Base-by-base conservation (phyloP, 805 yeast genomes). In the Saccharomycopsis lassenensis region DNA sequence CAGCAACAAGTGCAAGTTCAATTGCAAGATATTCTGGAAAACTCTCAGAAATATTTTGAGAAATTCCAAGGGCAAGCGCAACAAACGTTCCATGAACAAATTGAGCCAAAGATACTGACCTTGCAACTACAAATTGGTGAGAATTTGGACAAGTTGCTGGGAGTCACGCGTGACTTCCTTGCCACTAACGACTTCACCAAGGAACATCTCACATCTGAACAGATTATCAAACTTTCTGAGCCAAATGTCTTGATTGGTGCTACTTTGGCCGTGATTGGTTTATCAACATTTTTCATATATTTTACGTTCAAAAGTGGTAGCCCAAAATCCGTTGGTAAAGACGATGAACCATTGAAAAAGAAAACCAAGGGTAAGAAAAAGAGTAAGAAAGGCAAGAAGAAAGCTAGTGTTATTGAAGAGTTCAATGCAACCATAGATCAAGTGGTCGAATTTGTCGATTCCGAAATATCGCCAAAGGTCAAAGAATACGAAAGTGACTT, bases 401-500 rank as follows among this genome's bases (percentile, higher is more conserved):
- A 37, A 27, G 12, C 31, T 12, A 17, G 19, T 18, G n/a, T 21
- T 11, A 23, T 4, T 19, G 27, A 15, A 28, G 12, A 7, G 19
- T 4, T 19, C 14, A 20, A 29, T 15, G 37, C 27, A 25, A 27
- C 19, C 14, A 2, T 16, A 22, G 35, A 36, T 5, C 7, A 29
- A 19, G 33, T 23, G 23, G 17, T 20, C 14, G 20, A 31, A 28
- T 25, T 25, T 11, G 40, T 37, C 2, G 31, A 37, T 24, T 18
- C n/a, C 12, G 30, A 31, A 6, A 23, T 39, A 19, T 20, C 33
- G 3, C 43, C 45, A 3, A 25, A 35, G 21, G 24, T 41, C 4
- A 17, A 34, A 6, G 37, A 41, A 18, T 41, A 33, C 24, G 42
- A 41, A 24, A n/a, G 21, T 17, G 12, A 12, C 4, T 22, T 33